phyloP scores from a whole-genome alignment of 2,329 filamentous ascomycete species.

The Thelonectria rubi region DNA sequence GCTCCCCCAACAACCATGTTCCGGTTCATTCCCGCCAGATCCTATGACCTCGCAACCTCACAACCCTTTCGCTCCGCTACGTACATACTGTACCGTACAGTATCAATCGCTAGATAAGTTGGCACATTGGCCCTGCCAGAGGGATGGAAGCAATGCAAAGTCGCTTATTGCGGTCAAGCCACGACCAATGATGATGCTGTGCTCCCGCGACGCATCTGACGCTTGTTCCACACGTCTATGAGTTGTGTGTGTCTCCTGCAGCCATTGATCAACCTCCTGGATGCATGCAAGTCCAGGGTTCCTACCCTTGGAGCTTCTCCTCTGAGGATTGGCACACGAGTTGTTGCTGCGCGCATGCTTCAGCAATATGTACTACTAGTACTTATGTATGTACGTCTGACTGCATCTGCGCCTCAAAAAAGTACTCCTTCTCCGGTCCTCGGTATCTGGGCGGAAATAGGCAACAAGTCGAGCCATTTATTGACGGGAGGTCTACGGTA shows the following conservation, averaged over 20 bases:
- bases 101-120: not conserved
- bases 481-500: too few relatives aligned
- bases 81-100: too few relatives aligned
- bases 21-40: constrained; percentile 3
- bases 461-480: not conserved
- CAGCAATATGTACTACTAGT: not conserved
- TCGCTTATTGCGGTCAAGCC: constrained; percentile 20
- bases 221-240: constrained; percentile 14
- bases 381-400: not conserved
- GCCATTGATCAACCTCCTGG: constrained; percentile 16
- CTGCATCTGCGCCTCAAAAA: not conserved
- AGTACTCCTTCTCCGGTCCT: not conserved
- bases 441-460: constrained; percentile 8
- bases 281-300: constrained; percentile 25
- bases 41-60: constrained; percentile 10
- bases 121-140: not conserved
- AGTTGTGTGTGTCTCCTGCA: not conserved
- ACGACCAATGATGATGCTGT: constrained; percentile 8
- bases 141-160: not conserved
- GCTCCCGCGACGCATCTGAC: constrained; percentile 7
- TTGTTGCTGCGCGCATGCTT: not conserved
- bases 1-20: not conserved
- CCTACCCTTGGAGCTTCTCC: constrained; percentile 11
- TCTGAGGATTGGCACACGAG: constrained; percentile 16
- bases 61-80: not conserved